These are phyloP conservation scores for Ascochyta lentis DNA, from an alignment of 2,329 filamentous ascomycete genomes.

Conservation along the genomic window DNA sequence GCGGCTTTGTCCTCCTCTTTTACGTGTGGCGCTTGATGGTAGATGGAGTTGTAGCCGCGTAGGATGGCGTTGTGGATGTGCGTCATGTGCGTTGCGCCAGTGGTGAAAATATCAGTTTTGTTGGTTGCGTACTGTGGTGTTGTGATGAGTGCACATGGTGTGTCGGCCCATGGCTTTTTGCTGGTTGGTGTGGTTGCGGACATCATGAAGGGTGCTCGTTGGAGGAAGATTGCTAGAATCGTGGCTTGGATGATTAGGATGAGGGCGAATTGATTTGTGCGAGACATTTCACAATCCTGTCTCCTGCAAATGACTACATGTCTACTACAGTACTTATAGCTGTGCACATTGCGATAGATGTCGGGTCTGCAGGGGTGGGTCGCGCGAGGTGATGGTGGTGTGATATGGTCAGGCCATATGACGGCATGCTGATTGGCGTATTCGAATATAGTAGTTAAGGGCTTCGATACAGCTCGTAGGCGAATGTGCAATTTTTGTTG, in stretches of 20 bases:
- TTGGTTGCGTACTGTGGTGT: constrained; percentile 43
- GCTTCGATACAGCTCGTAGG: too few relatives aligned
- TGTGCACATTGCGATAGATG: background rate
- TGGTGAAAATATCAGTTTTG: constrained; percentile 44
- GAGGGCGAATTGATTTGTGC: constrained; percentile 11
- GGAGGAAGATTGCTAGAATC: constrained; percentile 16
- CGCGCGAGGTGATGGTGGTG: constrained; percentile 12
- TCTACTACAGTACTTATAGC: background rate
- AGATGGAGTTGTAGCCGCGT: constrained; percentile 51
- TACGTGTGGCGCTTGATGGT: constrained; percentile 47
- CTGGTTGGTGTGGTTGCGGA: constrained; percentile 4
- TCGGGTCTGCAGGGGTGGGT: background rate
- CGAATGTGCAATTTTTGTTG: too few relatives aligned
- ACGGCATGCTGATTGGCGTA: background rate
- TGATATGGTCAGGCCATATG: constrained; percentile 10
- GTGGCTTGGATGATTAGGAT: constrained; percentile 14
- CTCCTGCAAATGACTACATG: background rate
- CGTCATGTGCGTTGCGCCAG: constrained; percentile 47
- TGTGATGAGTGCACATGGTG: constrained; percentile 33
- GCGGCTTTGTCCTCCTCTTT: constrained; percentile 39
- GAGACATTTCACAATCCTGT: background rate
- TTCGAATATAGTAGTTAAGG: too few relatives aligned
- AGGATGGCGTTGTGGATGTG: constrained; percentile 51
- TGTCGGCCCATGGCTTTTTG: constrained; percentile 40
- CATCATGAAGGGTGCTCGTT: constrained; percentile 17